Percentiles rank a stretch among this genome's conserved stretches.
phyloP scores from a whole-genome alignment of 148 eudicot genomes.

The Rhododendron simsii region DNA sequence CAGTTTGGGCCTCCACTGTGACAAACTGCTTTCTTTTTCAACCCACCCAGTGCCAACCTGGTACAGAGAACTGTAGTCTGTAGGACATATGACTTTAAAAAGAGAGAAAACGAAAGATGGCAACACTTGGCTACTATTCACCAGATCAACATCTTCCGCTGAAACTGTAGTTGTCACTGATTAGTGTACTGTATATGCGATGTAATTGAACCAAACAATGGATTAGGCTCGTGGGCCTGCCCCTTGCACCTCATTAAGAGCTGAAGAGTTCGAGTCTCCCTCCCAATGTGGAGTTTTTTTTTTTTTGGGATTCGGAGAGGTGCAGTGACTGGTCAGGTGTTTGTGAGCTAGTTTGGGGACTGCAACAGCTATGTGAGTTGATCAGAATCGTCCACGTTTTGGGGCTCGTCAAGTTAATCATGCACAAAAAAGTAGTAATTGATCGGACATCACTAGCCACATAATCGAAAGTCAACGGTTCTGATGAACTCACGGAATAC shows the following conservation, averaged over 20 bases:
- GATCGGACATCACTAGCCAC: too few relatives aligned
- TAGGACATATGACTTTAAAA: neutral
- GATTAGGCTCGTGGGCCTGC: neutral
- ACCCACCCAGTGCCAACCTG: neutral
- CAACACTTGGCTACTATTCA: neutral
- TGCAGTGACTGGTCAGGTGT: neutral
- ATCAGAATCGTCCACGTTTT: neutral
- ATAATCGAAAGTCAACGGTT: neutral
- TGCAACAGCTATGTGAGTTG: neutral
- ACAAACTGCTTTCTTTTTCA: constrained; percentile 2
- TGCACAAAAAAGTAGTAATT: too few relatives aligned
- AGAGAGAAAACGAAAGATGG: neutral
- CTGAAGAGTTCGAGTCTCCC: neutral
- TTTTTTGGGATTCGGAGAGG: neutral
- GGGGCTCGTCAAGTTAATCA: too few relatives aligned
- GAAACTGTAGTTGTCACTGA: neutral
- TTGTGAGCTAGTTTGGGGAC: neutral
- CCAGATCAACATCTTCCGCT: neutral
- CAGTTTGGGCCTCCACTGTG: neutral
- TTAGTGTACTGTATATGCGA: neutral
- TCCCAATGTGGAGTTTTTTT: neutral
- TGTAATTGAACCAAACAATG: neutral
- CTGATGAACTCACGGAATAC: neutral
- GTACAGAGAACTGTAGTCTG: neutral
- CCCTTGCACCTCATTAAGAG: neutral